A percentile compares a stretch with the other conserved stretches of the same genome.
These are phyloP conservation scores for Colletotrichum caudatum DNA, from an alignment of 2,329 filamentous ascomycete genomes.

Conservation along the genomic window DNA sequence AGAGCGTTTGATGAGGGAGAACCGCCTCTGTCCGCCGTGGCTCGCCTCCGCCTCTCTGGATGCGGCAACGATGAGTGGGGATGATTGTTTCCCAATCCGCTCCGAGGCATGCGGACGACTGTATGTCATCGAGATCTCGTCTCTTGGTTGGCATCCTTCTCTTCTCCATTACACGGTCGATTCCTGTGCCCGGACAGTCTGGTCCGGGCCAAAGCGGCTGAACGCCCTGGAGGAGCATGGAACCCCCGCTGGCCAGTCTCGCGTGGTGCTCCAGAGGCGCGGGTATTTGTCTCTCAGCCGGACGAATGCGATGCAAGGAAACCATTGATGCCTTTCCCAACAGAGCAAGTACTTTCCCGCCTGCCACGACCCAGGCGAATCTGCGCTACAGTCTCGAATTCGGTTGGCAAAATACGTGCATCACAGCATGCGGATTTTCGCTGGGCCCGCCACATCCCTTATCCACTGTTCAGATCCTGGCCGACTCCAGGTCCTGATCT, in stretches of 20 bases:
- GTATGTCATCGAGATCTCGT: conserved; percentile 40
- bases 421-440: conserved; percentile 32
- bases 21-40: conserved; percentile 12
- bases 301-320: conserved; percentile 39
- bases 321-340: conserved; percentile 32
- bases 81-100: conserved; percentile 39
- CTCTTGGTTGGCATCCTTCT: conserved; percentile 9
- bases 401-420: conserved; percentile 31
- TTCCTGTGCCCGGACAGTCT: conserved; percentile 30
- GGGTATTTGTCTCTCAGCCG: conserved; percentile 1
- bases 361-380: conserved; percentile 1
- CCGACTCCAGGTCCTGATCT: conserved; percentile 20
- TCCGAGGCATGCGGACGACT: conserved; percentile 19
- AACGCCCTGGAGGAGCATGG: neutral
- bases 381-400: conserved; percentile 10
- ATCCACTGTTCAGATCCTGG: conserved; percentile 15
- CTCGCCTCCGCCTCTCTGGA: conserved; percentile 34
- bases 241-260: conserved; percentile 18
- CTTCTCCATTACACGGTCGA: conserved; percentile 6
- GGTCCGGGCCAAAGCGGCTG: conserved; percentile 28
- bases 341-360: conserved; percentile 26
- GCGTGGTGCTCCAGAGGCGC: conserved; percentile 22
- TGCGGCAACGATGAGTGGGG: conserved; percentile 32
- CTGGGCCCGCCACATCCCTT: conserved; percentile 8
- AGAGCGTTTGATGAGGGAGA: conserved; percentile 25